Base-by-base conservation (phyloP, 2,329 filamentous ascomycete genomes). In the Apiospora rasikravindrae region DNA sequence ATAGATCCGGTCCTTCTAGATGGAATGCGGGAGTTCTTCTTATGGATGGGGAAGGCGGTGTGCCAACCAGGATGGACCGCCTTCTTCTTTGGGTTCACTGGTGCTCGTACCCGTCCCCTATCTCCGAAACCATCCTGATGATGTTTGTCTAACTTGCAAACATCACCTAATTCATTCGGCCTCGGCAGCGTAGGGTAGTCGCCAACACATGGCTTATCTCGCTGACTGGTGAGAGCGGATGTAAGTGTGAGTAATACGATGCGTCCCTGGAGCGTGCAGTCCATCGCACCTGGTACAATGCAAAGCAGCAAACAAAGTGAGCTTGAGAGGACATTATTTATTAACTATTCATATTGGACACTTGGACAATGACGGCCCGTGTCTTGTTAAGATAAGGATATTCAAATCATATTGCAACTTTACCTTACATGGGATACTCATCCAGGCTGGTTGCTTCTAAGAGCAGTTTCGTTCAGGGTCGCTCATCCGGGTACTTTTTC, bases 401-500 rank as follows among this genome's bases (percentile, higher is more conserved):
- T 40, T n/a, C 2, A 64, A 37, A 5, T 3, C 22, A 40, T 40
- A 10, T 37, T 29, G 4, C 19, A 40, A n/a, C 57, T 6, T 40
- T 40, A n/a, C 8, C 22, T 19, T 6, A n/a, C 33, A 16, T 13
- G 33, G 22, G 6, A 49, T 49, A 19, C 45, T 49, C 33, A 40
- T 40, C 33, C 29, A 10, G 19, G 13, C 11, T 51, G n/a, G 8
- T 51, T 26, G 11, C 47, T 47, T 5, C 44, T 22, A 69, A n/a
- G 6, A n/a, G 19, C 40, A 19, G 6, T 40, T 68, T 26, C 40
- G 8, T 93, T 81, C 77, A 84, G n/a, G 57, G 57, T 40, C 57
- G 87, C 71, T 91, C 88, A 73, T 94, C 87, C 0, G 92, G 93
- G 75, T 92, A 95, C 74, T 87, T 89, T 77, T 86, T 88, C 5